Evolutionary conservation across 352 stramenopile genomes (phyloP).

Genomic region (Globisporangium echinulatum): DNA sequence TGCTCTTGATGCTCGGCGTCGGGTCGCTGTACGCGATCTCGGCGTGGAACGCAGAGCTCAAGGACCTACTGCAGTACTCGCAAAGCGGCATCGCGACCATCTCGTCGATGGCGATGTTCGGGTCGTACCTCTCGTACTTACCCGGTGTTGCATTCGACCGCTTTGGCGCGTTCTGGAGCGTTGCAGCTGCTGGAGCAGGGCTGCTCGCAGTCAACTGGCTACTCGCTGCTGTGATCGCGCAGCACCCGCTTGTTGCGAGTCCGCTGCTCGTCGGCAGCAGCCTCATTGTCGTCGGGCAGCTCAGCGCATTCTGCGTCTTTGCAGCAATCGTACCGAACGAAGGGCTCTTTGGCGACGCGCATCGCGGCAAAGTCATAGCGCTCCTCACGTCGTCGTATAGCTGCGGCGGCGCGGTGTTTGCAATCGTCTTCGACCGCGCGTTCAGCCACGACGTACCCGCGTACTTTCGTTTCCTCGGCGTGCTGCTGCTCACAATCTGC

Average conservation of each 20-base stretch:
- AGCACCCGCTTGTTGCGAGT: slow-evolving; percentile 30
- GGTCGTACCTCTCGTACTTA: slow-evolving; percentile 72
- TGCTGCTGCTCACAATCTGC: slow-evolving; percentile 38
- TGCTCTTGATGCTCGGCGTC: slow-evolving; percentile 65
- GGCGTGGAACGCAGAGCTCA: slow-evolving; percentile 80
- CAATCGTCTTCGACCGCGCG: slow-evolving; percentile 52
- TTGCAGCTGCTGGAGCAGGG: slow-evolving; percentile 34
- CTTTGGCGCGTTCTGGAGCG: slow-evolving; percentile 52
- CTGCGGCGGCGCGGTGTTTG: slow-evolving; percentile 69
- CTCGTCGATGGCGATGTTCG: slow-evolving; percentile 67
- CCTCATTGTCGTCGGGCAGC: slow-evolving; percentile 54
- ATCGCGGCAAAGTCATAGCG: slow-evolving; percentile 77
- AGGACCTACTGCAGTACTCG: slow-evolving; percentile 64
- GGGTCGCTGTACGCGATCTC: slow-evolving; percentile 78
- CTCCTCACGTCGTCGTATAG: slow-evolving; percentile 68
- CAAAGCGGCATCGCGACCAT: slow-evolving; percentile 70
- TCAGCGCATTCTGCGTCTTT: slow-evolving; percentile 73
- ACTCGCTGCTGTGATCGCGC: slow-evolving; percentile 38
- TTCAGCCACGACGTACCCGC: slow-evolving; percentile 59
- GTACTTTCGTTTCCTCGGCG: slow-evolving; percentile 72
- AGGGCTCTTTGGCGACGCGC: slow-evolving; percentile 57
- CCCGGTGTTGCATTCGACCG: slow-evolving; percentile 67
- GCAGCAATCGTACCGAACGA: slow-evolving; percentile 75
- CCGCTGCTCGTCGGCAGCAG: slow-evolving; percentile 42
- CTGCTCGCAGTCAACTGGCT: slow-evolving; percentile 35